Conservation (phyloP, 2,329 filamentous ascomycete species). For the Ascosphaera aggregata region DNA sequence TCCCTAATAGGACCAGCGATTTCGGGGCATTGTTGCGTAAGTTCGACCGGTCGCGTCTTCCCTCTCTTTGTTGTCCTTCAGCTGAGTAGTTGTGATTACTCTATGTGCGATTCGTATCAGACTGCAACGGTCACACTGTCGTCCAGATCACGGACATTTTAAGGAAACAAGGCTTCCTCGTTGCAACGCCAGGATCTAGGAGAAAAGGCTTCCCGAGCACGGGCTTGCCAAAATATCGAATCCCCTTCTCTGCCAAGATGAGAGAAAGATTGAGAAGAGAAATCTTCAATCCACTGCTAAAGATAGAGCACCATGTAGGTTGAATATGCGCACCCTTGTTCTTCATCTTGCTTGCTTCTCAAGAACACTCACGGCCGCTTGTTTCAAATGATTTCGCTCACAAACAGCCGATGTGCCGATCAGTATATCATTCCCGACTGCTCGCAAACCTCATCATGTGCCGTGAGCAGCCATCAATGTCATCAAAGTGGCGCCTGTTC, state of each 20-base stretch:
- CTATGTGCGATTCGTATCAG: too few species aligned
- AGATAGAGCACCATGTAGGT: slow-evolving; percentile 14
- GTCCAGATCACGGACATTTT: slow-evolving; percentile 11
- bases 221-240: slow-evolving; percentile 11
- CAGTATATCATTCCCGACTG: too few species aligned
- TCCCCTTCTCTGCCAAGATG: slow-evolving; percentile 7
- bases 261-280: slow-evolving; percentile 8
- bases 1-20: slow-evolving; percentile 7
- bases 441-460: too few species aligned
- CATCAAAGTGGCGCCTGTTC: too few species aligned
- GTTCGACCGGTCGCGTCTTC: too few species aligned
- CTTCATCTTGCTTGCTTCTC: too few species aligned
- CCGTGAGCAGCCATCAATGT: too few species aligned
- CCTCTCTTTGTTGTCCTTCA: too few species aligned
- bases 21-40: slow-evolving; percentile 14
- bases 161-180: slow-evolving; percentile 9
- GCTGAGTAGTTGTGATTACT: background rate
- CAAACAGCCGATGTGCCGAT: too few species aligned
- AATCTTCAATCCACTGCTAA: slow-evolving; percentile 12
- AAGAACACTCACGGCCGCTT: too few species aligned
- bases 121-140: slow-evolving; percentile 11
- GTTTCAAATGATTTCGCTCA: too few species aligned
- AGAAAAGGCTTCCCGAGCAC: slow-evolving; percentile 10
- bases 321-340: too few species aligned
- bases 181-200: slow-evolving; percentile 12